Conservation (phyloP, 129 eudicot genomes). For the Pseudognaphalium luteoalbum region DNA sequence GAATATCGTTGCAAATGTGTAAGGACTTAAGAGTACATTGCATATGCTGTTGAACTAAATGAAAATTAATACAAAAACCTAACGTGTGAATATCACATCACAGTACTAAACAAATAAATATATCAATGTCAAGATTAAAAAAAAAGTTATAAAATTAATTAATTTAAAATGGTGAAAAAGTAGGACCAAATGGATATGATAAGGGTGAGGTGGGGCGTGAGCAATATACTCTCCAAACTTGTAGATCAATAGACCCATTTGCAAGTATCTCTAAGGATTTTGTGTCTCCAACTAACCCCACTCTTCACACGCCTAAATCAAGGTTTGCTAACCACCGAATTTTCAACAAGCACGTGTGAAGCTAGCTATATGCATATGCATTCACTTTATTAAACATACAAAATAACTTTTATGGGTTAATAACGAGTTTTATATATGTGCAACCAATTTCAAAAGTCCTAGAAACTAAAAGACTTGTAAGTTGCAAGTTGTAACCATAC, state of each 20-base stretch:
- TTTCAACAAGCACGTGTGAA: conserved; percentile 6
- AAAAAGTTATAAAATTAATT: too few species aligned
- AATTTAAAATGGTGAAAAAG: background rate
- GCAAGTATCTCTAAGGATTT: conserved; percentile 25
- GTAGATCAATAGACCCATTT: conserved; percentile 26
- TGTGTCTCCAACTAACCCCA: background rate
- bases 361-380: background rate
- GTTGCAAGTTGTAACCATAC: background rate
- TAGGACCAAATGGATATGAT: conserved; percentile 10
- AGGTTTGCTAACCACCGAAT: conserved; percentile 27
- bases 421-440: too few species aligned
- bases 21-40: background rate
- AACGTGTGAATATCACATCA: background rate
- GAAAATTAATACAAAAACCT: background rate
- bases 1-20: too few species aligned
- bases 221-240: conserved; percentile 25
- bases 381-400: background rate
- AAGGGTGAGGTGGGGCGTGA: conserved; percentile 13
- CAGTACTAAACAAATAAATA: background rate
- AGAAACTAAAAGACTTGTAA: background rate
- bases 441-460: background rate
- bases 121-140: background rate
- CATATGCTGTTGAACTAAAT: background rate
- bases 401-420: too few species aligned
- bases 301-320: conserved; percentile 21